A percentile compares a stretch with the other conserved stretches of the same genome.
These are phyloP conservation scores for Macrophomina tecta DNA, from an alignment of 2,329 filamentous ascomycete genomes.

Conservation along the genomic window DNA sequence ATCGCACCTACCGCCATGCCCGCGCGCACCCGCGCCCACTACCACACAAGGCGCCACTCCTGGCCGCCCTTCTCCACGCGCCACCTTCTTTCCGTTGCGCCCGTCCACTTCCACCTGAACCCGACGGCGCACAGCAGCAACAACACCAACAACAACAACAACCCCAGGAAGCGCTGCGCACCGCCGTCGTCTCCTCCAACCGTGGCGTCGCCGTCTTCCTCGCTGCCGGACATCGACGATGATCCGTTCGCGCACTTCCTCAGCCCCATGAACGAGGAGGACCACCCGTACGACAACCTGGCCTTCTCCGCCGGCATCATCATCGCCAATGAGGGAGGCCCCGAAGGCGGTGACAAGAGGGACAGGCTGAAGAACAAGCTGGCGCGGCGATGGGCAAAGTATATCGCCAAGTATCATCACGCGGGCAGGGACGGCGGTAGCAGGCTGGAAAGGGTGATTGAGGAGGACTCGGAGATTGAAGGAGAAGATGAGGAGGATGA, in stretches of 20 bases:
- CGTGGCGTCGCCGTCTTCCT: background rate
- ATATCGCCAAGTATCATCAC: slow-evolving; percentile 44
- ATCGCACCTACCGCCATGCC: background rate
- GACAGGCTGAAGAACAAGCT: slow-evolving; percentile 48
- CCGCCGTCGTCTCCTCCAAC: background rate
- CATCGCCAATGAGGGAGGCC: slow-evolving; percentile 36
- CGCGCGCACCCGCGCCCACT: background rate
- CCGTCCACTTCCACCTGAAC: slow-evolving; percentile 27
- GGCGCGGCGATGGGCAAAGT: slow-evolving; percentile 48
- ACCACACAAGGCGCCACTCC: slow-evolving; percentile 19
- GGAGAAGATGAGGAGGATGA: slow-evolving; percentile 40
- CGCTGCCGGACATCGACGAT: slow-evolving; percentile 49
- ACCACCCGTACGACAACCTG: slow-evolving; percentile 37
- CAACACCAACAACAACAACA: background rate
- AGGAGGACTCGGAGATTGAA: slow-evolving; percentile 4
- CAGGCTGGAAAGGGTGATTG: background rate
- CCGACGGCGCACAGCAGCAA: background rate
- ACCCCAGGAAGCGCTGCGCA: slow-evolving; percentile 3
- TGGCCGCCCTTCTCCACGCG: slow-evolving; percentile 26
- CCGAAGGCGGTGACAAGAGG: slow-evolving; percentile 34
- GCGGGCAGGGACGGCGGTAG: slow-evolving; percentile 28
- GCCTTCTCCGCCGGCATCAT: slow-evolving; percentile 49
- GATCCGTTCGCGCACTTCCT: slow-evolving; percentile 53
- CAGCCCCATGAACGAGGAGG: slow-evolving; percentile 48
- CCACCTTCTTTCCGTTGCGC: slow-evolving; percentile 21